phyloP scores from a whole-genome alignment of 1,284 basidiomycete genomes.

The Peniophora sp. region DNA sequence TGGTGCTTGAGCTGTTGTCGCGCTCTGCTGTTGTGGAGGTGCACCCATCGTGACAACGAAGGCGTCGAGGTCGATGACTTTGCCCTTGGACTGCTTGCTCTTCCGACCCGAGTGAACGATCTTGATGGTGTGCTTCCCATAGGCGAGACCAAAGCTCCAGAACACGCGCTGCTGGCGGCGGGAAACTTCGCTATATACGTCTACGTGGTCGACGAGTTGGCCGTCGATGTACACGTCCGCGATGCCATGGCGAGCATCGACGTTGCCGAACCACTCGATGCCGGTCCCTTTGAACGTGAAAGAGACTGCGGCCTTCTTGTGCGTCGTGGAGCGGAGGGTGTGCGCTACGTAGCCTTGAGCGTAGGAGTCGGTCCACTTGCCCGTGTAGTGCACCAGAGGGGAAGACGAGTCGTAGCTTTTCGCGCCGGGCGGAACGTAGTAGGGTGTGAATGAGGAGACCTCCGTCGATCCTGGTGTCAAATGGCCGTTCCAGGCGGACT shows the following conservation, averaged over 20 bases:
- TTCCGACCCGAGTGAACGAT: constrained; percentile 47
- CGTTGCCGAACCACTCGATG: constrained; percentile 70
- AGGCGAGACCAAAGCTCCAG: constrained; percentile 46
- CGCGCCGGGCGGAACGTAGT: constrained; percentile 65
- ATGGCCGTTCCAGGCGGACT: constrained; percentile 62
- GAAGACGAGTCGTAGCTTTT: constrained; percentile 63
- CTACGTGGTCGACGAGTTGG: constrained; percentile 31
- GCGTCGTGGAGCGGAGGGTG: constrained; percentile 42
- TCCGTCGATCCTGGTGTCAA: constrained; percentile 41
- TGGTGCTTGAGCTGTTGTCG: neutral
- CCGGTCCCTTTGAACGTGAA: constrained; percentile 64
- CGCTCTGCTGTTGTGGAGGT: neutral
- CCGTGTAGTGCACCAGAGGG: constrained; percentile 51
- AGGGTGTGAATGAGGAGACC: constrained; percentile 47
- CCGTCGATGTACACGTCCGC: constrained; percentile 56
- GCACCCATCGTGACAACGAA: constrained; percentile 50
- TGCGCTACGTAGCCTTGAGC: constrained; percentile 42
- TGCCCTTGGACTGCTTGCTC: constrained; percentile 24
- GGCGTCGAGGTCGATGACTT: constrained; percentile 51
- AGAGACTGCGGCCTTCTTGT: constrained; percentile 40
- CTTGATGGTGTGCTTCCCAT: constrained; percentile 52
- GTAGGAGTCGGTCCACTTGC: constrained; percentile 47
- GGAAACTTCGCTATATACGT: constrained; percentile 34
- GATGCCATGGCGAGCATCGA: constrained; percentile 43
- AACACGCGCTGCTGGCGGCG: constrained; percentile 57